Percentiles rank a stretch among this genome's conserved stretches.
Conservation (phyloP, 768 basidiomycete genomes). For the Chalciporus sphaerocephalus region DNA sequence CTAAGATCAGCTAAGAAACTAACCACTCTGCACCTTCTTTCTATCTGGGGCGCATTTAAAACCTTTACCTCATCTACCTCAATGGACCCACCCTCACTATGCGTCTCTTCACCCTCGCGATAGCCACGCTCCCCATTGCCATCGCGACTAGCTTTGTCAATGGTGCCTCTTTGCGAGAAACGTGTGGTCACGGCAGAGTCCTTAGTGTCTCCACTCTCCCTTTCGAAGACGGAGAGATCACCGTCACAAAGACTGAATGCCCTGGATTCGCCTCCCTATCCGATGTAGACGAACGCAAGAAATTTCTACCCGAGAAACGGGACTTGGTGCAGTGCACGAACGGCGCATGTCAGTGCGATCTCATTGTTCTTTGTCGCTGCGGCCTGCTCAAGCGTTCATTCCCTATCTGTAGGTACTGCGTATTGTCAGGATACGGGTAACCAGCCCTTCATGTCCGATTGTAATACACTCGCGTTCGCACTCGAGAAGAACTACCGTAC, state of each 20-base stretch:
- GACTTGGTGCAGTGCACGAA: background rate
- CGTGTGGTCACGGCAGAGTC: background rate
- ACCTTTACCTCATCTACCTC: background rate
- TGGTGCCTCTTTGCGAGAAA: background rate
- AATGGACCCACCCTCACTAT: background rate
- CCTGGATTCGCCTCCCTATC: background rate
- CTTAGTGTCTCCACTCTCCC: background rate
- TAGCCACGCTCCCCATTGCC: background rate
- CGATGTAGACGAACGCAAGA: background rate
- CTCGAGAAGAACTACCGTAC: background rate
- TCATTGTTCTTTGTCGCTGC: too few species aligned
- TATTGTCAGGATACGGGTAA: background rate
- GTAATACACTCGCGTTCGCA: background rate
- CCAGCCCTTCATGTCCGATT: background rate
- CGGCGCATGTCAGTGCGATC: background rate
- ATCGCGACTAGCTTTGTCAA: background rate
- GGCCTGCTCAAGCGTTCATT: background rate
- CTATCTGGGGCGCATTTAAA: background rate
- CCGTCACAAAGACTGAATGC: background rate
- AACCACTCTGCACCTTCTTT: too few species aligned
- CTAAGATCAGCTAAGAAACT: too few species aligned
- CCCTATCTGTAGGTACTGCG: background rate
- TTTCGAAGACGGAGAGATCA: background rate
- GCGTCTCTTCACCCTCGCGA: background rate
- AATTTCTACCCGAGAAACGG: background rate